Evolutionary conservation across 306 rosid genomes (phyloP).

Genomic region (Elaeagnus macrophylla): DNA sequence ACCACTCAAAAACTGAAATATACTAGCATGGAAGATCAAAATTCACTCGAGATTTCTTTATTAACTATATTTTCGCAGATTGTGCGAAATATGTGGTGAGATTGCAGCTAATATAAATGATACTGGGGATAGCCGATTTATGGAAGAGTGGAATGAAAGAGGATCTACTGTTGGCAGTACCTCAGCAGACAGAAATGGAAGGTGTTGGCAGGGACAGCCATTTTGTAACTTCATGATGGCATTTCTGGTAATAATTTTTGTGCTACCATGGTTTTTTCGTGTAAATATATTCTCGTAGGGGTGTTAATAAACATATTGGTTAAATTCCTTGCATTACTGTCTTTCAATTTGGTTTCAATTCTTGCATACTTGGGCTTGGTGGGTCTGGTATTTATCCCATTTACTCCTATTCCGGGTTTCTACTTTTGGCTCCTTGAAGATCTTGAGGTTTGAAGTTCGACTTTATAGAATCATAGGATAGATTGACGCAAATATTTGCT

Average conservation of each 20-base stretch:
- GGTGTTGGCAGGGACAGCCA: slow-evolving; percentile 86
- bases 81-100: slow-evolving; percentile 84
- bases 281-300: slow-evolving; percentile 65
- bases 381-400: too few species aligned
- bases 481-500: too few species aligned
- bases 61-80: slow-evolving; percentile 29
- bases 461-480: too few species aligned
- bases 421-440: too few species aligned
- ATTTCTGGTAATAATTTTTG: slow-evolving; percentile 84
- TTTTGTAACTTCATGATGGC: slow-evolving; percentile 98
- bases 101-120: slow-evolving; percentile 56
- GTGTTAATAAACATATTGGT: slow-evolving; percentile 7
- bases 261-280: slow-evolving; percentile 92
- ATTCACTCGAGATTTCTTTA: slow-evolving; percentile 9
- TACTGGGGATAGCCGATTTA: slow-evolving; percentile 37
- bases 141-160: slow-evolving; percentile 84
- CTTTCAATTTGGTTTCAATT: too few species aligned
- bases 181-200: slow-evolving; percentile 32
- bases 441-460: too few species aligned
- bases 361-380: too few species aligned
- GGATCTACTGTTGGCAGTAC: slow-evolving; percentile 27
- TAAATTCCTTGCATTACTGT: slow-evolving; percentile 16
- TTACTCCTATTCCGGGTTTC: too few species aligned
- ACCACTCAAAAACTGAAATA: slow-evolving; percentile 3
- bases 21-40: not conserved